Evolutionary conservation across 2,329 filamentous ascomycete species (phyloP).

Genomic region (Aureobasidium sp.): DNA sequence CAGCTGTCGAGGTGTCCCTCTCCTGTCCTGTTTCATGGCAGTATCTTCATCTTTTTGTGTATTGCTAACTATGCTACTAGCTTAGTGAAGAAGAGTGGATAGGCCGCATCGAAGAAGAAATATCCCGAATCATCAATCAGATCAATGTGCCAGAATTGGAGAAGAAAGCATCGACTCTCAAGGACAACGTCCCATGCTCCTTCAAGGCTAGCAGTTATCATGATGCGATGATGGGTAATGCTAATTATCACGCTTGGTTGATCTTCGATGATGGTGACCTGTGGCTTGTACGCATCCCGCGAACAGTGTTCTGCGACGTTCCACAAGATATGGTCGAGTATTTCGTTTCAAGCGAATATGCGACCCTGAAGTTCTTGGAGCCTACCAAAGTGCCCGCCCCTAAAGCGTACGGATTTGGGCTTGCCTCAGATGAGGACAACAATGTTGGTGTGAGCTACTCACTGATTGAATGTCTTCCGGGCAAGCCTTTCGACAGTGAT

Average conservation of each 20-base stretch:
- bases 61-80: neutral
- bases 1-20: neutral
- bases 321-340: conserved; percentile 1
- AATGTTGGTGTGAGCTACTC: neutral
- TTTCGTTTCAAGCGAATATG: conserved; percentile 8
- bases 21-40: neutral
- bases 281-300: neutral
- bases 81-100: neutral
- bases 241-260: conserved; percentile 2
- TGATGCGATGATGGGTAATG: neutral
- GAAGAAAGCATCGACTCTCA: neutral
- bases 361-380: neutral
- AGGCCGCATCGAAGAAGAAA: neutral
- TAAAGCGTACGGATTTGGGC: neutral
- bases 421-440: neutral
- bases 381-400: neutral
- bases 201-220: neutral
- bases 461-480: conserved; percentile 5
- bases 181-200: neutral
- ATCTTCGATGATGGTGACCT: neutral
- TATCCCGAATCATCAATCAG: neutral
- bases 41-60: neutral
- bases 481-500: neutral
- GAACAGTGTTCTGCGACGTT: neutral
- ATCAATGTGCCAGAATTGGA: neutral